phyloP scores from a whole-genome alignment of 306 rosid genomes.

The Casuarina glauca region DNA sequence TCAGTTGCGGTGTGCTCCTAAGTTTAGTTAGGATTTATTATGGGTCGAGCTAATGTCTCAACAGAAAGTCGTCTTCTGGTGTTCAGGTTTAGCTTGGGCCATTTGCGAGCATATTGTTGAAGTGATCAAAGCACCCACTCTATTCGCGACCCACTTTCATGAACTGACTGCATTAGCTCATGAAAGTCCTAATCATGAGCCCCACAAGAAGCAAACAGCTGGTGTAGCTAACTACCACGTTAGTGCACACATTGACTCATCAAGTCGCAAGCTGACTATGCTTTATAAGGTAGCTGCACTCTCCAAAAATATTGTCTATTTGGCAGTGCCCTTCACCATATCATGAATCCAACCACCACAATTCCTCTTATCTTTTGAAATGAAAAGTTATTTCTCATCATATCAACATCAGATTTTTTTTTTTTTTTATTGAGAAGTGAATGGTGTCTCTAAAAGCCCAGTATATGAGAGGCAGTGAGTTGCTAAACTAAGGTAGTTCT shows the following conservation, averaged over 20 bases:
- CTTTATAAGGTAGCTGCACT: constrained; percentile 71
- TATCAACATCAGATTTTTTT: no score
- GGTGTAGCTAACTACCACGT: constrained; percentile 94
- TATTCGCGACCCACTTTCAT: constrained; percentile 97
- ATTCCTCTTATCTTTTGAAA: neutral
- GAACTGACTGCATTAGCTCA: constrained; percentile 83
- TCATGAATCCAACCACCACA: neutral
- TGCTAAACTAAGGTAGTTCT: neutral
- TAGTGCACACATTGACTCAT: constrained; percentile 90
- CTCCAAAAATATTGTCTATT: neutral
- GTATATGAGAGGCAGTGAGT: neutral
- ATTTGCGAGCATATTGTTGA: constrained; percentile 91
- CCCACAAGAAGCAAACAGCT: constrained; percentile 50
- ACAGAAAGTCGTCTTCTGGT: constrained; percentile 32
- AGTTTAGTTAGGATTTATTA: neutral
- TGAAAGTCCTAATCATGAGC: constrained; percentile 45
- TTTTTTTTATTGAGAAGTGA: neutral
- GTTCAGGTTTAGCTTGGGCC: constrained; percentile 96
- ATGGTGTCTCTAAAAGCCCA: neutral
- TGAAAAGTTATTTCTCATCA: neutral
- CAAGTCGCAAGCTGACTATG: constrained; percentile 92
- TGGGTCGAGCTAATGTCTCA: constrained; percentile 3
- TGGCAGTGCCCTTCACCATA: neutral
- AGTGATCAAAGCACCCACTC: constrained; percentile 86
- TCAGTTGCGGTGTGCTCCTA: neutral